Conservation (phyloP, 1,284 basidiomycete species). For the Puccinia triticina region DNA sequence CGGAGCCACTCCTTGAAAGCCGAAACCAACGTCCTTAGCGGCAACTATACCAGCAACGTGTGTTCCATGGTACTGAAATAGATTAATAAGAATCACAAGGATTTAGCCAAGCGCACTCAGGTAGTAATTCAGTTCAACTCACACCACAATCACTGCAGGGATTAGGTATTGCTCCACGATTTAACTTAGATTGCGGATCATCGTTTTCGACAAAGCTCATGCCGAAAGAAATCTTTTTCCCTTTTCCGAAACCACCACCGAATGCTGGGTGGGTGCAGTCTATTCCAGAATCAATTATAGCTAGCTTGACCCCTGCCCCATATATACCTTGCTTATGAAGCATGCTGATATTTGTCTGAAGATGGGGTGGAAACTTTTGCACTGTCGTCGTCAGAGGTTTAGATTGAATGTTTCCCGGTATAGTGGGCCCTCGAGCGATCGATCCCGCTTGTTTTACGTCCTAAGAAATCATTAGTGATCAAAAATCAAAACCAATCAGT, state of each 20-base stretch:
- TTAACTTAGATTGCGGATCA: neutral
- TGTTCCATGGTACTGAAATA: constrained; percentile 42
- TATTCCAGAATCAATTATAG: constrained; percentile 61
- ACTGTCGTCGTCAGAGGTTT: constrained; percentile 16
- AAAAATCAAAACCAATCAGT: neutral
- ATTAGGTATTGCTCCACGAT: neutral
- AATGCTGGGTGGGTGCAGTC: constrained; percentile 70
- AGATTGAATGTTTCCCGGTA: neutral
- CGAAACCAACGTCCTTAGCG: constrained; percentile 34
- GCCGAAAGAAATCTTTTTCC: constrained; percentile 68
- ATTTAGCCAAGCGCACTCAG: neutral
- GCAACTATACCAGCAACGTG: constrained; percentile 43
- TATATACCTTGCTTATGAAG: constrained; percentile 54
- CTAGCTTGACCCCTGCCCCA: constrained; percentile 42
- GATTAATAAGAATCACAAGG: neutral
- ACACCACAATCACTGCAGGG: constrained; percentile 47
- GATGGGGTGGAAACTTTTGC: constrained; percentile 59
- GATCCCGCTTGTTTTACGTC: constrained; percentile 3
- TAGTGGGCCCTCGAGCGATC: constrained; percentile 1
- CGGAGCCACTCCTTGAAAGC: constrained; percentile 43
- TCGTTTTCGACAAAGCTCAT: constrained; percentile 64
- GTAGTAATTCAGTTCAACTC: neutral
- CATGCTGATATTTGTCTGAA: constrained; percentile 66
- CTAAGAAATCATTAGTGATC: neutral
- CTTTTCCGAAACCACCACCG: constrained; percentile 68